Conservation (phyloP, 2,329 filamentous ascomycete genomes). For the Chaetomiaceae sp. region DNA sequence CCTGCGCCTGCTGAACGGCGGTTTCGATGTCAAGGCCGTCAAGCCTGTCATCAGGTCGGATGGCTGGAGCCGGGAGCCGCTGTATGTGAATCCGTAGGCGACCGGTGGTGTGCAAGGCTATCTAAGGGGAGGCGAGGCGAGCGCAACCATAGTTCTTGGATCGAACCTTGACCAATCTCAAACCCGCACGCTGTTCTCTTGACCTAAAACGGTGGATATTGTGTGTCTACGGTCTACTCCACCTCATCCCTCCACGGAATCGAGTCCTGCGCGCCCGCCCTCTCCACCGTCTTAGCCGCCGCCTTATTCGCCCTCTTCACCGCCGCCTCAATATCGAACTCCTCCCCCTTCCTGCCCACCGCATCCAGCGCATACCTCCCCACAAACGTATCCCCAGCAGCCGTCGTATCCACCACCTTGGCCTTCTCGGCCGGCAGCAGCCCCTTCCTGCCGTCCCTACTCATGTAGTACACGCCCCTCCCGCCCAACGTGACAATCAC, state of each 20-base stretch:
- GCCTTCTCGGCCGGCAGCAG: constrained; percentile 64
- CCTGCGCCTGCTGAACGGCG: constrained; percentile 36
- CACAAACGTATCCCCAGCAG: constrained; percentile 90
- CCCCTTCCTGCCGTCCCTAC: constrained; percentile 37
- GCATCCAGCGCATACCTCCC: constrained; percentile 77
- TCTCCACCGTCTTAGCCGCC: constrained; percentile 63
- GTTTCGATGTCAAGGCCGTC: constrained; percentile 33
- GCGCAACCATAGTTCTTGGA: too few species aligned
- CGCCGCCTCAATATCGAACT: constrained; percentile 54
- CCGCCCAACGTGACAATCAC: constrained; percentile 82
- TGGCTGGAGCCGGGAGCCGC: constrained; percentile 30
- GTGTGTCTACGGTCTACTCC: constrained; percentile 7
- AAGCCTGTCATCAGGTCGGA: constrained; percentile 23
- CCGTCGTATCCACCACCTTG: constrained; percentile 84
- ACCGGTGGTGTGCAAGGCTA: too few species aligned
- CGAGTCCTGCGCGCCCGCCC: constrained; percentile 58
- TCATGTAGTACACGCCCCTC: constrained; percentile 68
- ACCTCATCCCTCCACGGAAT: constrained; percentile 61
- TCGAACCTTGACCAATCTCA: too few species aligned
- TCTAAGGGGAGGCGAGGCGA: too few species aligned
- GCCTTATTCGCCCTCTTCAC: constrained; percentile 58
- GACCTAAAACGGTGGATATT: too few species aligned
- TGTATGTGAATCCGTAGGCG: constrained; percentile 41
- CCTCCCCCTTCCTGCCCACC: constrained; percentile 39
- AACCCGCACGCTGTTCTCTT: too few species aligned